phyloP scores from a whole-genome alignment of 1,284 basidiomycete species.

The Papiliotrema fonsecae region DNA sequence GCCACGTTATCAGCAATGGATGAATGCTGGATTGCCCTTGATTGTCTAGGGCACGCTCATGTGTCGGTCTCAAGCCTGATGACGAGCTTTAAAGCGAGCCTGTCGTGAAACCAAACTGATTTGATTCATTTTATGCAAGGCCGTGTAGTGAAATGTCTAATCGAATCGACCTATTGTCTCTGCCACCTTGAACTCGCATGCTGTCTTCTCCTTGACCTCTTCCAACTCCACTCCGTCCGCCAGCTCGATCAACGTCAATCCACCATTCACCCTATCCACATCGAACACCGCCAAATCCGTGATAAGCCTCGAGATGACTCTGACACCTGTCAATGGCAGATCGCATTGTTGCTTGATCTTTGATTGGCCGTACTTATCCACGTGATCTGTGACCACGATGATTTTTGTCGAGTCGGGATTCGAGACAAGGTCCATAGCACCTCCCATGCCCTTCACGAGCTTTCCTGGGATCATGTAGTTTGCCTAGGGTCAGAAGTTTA shows the following conservation, averaged over 20 bases:
- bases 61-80: no score
- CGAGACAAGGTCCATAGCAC: constrained; percentile 92
- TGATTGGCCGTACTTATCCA: constrained; percentile 78
- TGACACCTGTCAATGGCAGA: constrained; percentile 80
- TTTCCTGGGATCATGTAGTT: constrained; percentile 98
- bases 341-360: constrained; percentile 81
- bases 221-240: constrained; percentile 77
- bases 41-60: no score
- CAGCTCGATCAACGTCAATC: constrained; percentile 72
- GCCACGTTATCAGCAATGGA: no score
- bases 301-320: constrained; percentile 81
- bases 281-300: constrained; percentile 87
- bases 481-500: constrained; percentile 46
- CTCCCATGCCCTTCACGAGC: constrained; percentile 85
- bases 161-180: constrained; percentile 35
- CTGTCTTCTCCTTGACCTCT: constrained; percentile 80
- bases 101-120: no score
- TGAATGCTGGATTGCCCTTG: no score
- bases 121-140: no score
- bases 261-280: constrained; percentile 64
- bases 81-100: no score
- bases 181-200: constrained; percentile 62
- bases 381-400: constrained; percentile 83
- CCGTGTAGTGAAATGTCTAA: no score
- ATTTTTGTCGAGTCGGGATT: constrained; percentile 82